Evolutionary conservation across 148 eudicot genomes (phyloP).

Genomic region (Simmondsia chinensis): DNA sequence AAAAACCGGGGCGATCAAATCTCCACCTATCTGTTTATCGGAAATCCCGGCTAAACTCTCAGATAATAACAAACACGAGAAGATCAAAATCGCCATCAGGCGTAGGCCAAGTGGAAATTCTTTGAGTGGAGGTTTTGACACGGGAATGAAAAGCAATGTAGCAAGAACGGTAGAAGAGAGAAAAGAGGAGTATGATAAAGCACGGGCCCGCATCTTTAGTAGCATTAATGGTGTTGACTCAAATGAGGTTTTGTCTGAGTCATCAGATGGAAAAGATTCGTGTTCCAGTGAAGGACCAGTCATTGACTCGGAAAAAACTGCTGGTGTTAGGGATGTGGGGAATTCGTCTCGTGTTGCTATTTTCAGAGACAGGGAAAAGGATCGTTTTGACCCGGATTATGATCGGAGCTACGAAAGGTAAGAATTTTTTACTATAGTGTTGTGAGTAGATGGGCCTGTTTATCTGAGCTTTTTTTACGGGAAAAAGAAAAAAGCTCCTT

Average conservation of each 20-base stretch:
- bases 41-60: constrained; percentile 64
- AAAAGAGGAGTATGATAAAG: constrained; percentile 88
- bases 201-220: constrained; percentile 88
- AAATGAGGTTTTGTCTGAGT: constrained; percentile 27
- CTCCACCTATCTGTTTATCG: constrained; percentile 62
- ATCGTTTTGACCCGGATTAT: constrained; percentile 85
- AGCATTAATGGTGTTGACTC: constrained; percentile 33
- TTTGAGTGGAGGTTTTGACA: constrained; percentile 36
- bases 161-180: constrained; percentile 76
- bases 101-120: constrained; percentile 49
- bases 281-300: constrained; percentile 27
- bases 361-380: constrained; percentile 88
- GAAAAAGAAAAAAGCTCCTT: too few relatives aligned
- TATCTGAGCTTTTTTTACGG: background rate
- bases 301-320: constrained; percentile 34
- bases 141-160: constrained; percentile 33
- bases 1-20: constrained; percentile 55
- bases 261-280: constrained; percentile 26
- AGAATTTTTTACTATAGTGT: background rate
- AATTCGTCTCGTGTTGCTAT: constrained; percentile 71
- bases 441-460: background rate
- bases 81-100: constrained; percentile 56
- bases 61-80: constrained; percentile 46
- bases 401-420: constrained; percentile 89
- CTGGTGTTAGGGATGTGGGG: constrained; percentile 38